phyloP scores from a whole-genome alignment of 1,284 basidiomycete genomes.

The Heterobasidion occidentale region DNA sequence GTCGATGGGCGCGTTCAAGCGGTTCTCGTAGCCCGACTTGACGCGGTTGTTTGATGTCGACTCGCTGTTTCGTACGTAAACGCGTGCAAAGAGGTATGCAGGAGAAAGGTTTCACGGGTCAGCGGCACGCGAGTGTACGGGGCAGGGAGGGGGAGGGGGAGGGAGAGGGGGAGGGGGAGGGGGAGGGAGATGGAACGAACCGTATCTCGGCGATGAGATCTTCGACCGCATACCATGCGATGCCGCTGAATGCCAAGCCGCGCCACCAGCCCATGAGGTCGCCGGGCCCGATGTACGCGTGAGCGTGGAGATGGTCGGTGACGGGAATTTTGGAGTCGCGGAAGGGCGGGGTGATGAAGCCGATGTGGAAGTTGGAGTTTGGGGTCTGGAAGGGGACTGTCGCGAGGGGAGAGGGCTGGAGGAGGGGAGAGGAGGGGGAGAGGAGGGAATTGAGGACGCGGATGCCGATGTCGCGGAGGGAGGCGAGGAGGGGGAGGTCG shows the following conservation, averaged over 20 bases:
- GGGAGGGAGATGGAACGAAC: slow-evolving; percentile 29
- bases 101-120: neutral
- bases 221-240: slow-evolving; percentile 70
- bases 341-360: slow-evolving; percentile 71
- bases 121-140: too few species aligned
- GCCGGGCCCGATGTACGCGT: slow-evolving; percentile 58
- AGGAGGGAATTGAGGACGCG: slow-evolving; percentile 45
- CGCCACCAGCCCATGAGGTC: slow-evolving; percentile 69
- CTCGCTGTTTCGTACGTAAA: slow-evolving; percentile 35
- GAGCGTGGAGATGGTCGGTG: slow-evolving; percentile 68
- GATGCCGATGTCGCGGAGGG: slow-evolving; percentile 49
- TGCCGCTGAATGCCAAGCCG: slow-evolving; percentile 50
- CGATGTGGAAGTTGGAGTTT: slow-evolving; percentile 42
- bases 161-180: neutral
- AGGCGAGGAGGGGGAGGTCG: slow-evolving; percentile 63
- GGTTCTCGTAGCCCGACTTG: slow-evolving; percentile 55
- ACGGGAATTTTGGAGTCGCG: slow-evolving; percentile 68
- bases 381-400: slow-evolving; percentile 9
- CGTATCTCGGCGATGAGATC: slow-evolving; percentile 75
- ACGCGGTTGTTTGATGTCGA: slow-evolving; percentile 67
- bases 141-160: neutral
- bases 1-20: slow-evolving; percentile 52
- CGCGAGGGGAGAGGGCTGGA: slow-evolving; percentile 14
- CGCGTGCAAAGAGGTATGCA: neutral
- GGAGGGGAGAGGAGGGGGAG: slow-evolving; percentile 23